Evolutionary conservation across 2,329 filamentous ascomycete species (phyloP), one percentile per base, ranked within the genome.

Genomic region (Xylariaceae sp.): DNA sequence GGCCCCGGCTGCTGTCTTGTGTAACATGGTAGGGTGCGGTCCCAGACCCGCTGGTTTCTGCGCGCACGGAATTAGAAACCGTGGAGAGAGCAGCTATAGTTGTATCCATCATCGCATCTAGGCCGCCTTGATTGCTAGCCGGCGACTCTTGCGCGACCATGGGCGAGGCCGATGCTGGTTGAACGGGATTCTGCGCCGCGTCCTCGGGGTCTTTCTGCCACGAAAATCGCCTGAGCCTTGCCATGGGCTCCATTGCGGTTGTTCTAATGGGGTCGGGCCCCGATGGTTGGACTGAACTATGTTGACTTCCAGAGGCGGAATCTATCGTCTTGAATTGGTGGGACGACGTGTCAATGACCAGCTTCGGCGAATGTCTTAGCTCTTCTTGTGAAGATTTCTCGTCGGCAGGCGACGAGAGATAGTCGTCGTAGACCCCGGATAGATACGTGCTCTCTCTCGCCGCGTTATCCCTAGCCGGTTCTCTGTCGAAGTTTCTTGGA

Each of bases 371-470:
- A 64, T 70, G 50, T 43, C 64, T 53, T 39, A 67, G 62, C 47
- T 67, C 67, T 47, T 60, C 63, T 3, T 65, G 56, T 7, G 65
- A 62, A 46, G 65, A 62, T 45, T 72, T 74, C 42, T 78, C 74
- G 43, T 76, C 76, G 6, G 70, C 68, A 30, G 78, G 74, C 2
- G 78, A 74, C 2, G 77, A 76, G 78, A 84, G 85, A 65, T 88
- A 88, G 61, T 80, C 82, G 54, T 86, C 85, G 62, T 88, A 88
- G 44, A 87, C 84, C 57, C 78, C 78, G 0, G 83, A 79, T 2
- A 87, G 72, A 61, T 87, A 85, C 19, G 78, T 81, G 66, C 84
- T 88, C 50, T 85, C 82, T 41, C 81, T 72, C 29, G 60, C 55
- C 7, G 61, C 37, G 7, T 57, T 29, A 11, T 58, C 62, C 4